Evolutionary conservation across 345 rosid genomes (phyloP), one percentile per base, ranked within the genome.

Genomic region (Syzygium jambos): DNA sequence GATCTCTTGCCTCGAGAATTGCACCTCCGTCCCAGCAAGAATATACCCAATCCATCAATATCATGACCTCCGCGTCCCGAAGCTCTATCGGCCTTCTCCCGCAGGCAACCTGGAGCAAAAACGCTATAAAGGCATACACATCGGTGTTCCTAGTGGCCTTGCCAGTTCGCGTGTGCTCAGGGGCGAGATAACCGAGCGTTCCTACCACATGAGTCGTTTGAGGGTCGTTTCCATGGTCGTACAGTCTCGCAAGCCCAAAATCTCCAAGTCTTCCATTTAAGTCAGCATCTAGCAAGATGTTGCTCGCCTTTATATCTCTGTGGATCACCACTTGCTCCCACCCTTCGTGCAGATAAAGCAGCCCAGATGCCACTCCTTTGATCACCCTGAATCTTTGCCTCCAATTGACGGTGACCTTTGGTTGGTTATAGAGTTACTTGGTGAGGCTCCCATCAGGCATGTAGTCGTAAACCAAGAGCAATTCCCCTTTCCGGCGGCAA

Each of bases 391-490:
- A 88, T 73, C 96, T 59, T 84, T 90, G 93, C 23, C 59, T 17
- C 95, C 94, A 94, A 23, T 86, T 59, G 51, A 93, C 93, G 22
- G 85, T 88, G n/a, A 88, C 87, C 61, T 88, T 88, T 51, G 51
- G 63, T 15, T 91, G 87, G 55, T 88, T 87, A 52, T 90, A 89
- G 83, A 94, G 89, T 87, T 88, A 90, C 87, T 89, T 91, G 53
- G 93, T 95, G 1, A 94, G 94, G 88, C 94, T 93, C 82, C 96
- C 95, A 77, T 92, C 91, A 46, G 94, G 93, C 94, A 94, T 93
- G 29, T 92, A 94, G 29, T 93, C 93, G 49, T 94, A 93, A 8
- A 94, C 95, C 89, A 93, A 87, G 7, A 93, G 91, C 53, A 94
- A 89, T 84, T 94, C 95, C 57, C 92, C 93, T 87, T 89, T 93